A percentile compares a stretch with the other conserved stretches of the same genome.
Evolutionary conservation across 768 basidiomycete species (phyloP).

Genomic region (Serendipita sp.): DNA sequence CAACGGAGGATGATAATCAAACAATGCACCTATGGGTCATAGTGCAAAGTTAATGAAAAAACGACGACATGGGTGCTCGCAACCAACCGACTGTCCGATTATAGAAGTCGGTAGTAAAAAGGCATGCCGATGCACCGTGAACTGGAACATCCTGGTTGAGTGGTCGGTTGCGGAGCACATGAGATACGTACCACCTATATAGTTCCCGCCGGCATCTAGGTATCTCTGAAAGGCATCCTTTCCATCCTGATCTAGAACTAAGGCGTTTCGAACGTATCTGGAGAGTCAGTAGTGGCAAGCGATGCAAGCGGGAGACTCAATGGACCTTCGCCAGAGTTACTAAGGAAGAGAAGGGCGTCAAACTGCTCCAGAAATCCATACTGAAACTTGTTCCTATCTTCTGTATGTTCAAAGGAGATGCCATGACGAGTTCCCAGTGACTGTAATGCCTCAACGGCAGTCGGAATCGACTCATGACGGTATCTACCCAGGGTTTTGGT

Average conservation of each 20-base stretch:
- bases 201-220: conserved; percentile 52
- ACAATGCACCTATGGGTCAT: conserved; percentile 34
- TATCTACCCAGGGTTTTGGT: conserved; percentile 21
- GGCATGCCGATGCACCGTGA: conserved; percentile 47
- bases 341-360: conserved; percentile 53
- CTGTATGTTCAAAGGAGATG: conserved; percentile 45
- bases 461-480: conserved; percentile 62
- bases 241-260: conserved; percentile 45
- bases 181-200: conserved; percentile 28
- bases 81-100: not conserved
- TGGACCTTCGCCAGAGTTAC: conserved; percentile 51
- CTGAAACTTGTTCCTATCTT: conserved; percentile 41
- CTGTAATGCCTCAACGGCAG: conserved; percentile 42
- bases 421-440: conserved; percentile 28
- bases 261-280: not conserved
- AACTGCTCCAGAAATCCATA: conserved; percentile 36
- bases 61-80: not conserved
- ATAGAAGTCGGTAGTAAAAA: conserved; percentile 30
- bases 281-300: not conserved
- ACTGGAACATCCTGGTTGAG: conserved; percentile 15
- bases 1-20: conserved; percentile 53
- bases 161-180: not conserved
- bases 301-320: not conserved
- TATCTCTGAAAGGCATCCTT: conserved; percentile 48
- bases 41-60: not conserved